Percentiles rank a stretch among this genome's conserved stretches.
phyloP scores from a whole-genome alignment of 192 early-diverging fungal genomes.

The Pilaira anomala region DNA sequence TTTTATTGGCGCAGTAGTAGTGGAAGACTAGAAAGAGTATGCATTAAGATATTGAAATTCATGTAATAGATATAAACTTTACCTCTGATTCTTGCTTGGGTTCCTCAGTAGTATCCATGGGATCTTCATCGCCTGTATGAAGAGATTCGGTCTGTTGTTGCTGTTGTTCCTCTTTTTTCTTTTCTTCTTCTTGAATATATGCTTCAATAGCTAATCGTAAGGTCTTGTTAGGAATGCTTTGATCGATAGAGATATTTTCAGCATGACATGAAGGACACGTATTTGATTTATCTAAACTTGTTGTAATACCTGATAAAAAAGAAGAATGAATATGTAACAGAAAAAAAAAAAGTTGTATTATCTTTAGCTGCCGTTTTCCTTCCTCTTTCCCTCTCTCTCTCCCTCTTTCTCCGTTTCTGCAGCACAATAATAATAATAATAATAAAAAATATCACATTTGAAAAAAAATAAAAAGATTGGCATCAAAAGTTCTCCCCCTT shows the following conservation, averaged over 20 bases:
- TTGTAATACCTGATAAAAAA: constrained; percentile 22
- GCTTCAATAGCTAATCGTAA: constrained; percentile 20
- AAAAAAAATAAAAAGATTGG: background rate
- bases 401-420: background rate
- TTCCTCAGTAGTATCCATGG: background rate
- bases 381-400: background rate
- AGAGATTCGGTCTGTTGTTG: background rate
- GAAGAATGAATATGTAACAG: background rate
- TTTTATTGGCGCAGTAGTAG: constrained; percentile 18
- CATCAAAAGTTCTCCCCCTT: background rate
- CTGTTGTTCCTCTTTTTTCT: constrained; percentile 12
- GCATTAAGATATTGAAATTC: background rate
- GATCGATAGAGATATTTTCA: constrained; percentile 12
- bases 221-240: constrained; percentile 29
- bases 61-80: background rate
- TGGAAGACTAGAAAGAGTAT: constrained; percentile 34
- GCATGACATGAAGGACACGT: constrained; percentile 23
- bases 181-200: constrained; percentile 21
- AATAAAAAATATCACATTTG: background rate
- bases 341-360: constrained; percentile 1
- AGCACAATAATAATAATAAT: too few species aligned
- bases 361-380: background rate
- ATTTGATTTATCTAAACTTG: constrained; percentile 16
- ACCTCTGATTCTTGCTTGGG: background rate
- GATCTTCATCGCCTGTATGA: background rate